These are phyloP conservation scores for Penicillium hesseltinei DNA, from an alignment of 2,329 filamentous ascomycete species.

Conservation along the genomic window DNA sequence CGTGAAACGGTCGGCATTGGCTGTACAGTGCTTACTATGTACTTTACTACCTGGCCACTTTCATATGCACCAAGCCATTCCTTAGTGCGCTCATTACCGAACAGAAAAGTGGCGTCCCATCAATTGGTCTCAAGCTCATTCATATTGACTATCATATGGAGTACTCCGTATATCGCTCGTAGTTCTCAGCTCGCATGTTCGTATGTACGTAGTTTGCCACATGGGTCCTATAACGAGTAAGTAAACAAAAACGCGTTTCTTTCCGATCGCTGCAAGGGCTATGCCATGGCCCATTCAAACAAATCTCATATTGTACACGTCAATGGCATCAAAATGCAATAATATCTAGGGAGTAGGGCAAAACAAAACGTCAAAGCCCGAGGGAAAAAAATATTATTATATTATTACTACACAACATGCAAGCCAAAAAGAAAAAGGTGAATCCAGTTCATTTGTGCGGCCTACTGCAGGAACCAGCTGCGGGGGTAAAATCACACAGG, in stretches of 20 bases:
- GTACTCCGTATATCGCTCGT: not conserved
- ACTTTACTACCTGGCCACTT: conserved; percentile 11
- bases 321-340: conserved; percentile 5
- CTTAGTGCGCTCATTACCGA: not conserved
- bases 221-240: conserved; percentile 2
- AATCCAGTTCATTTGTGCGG: conserved; percentile 23
- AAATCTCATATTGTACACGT: conserved; percentile 4
- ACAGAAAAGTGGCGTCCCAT: not conserved
- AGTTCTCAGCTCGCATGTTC: not conserved
- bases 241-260: conserved; percentile 1
- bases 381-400: not conserved
- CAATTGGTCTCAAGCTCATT: not conserved
- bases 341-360: not conserved
- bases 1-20: conserved; percentile 27
- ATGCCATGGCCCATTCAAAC: conserved; percentile 3
- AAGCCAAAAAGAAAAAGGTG: not conserved
- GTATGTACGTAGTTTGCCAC: conserved; percentile 3
- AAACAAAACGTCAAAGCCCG: not conserved
- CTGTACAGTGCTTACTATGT: not conserved
- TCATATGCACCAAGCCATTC: conserved; percentile 18
- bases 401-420: not conserved
- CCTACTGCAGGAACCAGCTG: conserved; percentile 39
- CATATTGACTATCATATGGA: not conserved
- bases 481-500: conserved; percentile 14
- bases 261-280: conserved; percentile 10